Conservation (phyloP, 495 filamentous ascomycete species). For the Amorphotheca resinae region DNA sequence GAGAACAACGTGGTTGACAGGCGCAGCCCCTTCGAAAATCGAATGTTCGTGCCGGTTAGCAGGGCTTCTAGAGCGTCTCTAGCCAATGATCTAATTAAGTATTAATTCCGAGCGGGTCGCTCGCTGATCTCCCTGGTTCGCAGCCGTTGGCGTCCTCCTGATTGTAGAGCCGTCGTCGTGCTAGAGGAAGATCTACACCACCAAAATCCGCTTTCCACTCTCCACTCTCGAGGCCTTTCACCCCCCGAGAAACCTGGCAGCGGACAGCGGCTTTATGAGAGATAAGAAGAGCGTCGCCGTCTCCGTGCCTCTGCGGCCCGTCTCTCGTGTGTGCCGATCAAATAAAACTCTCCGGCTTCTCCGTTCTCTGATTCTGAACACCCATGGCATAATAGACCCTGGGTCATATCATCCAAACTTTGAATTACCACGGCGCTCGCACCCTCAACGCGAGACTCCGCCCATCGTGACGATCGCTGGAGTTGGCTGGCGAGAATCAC, state of each 20-base stretch:
- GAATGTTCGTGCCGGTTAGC: conserved; percentile 12
- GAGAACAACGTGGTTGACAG: conserved; percentile 14
- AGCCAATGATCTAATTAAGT: neutral
- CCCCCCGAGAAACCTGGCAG: no score
- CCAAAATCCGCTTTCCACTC: neutral
- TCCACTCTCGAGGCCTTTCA: neutral
- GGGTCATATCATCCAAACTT: conserved; percentile 18
- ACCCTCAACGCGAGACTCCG: conserved; percentile 18
- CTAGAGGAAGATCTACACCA: conserved; percentile 2
- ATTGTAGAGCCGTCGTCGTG: neutral
- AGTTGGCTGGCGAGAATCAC: conserved; percentile 6
- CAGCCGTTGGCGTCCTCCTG: no score
- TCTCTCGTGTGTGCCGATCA: no score
- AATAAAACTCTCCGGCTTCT: no score
- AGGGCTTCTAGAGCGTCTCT: conserved; percentile 11
- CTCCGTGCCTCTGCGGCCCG: no score
- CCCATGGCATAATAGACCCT: conserved; percentile 12
- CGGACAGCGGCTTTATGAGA: no score
- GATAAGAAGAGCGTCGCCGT: no score
- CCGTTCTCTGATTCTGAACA: no score
- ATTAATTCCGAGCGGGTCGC: no score
- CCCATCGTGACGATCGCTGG: conserved; percentile 16
- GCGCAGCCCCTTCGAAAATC: conserved; percentile 4
- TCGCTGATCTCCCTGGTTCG: no score
- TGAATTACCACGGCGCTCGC: conserved; percentile 17